Evolutionary conservation across 306 rosid genomes (phyloP), one percentile per base, ranked within the genome.

Genomic region (Cercis canadensis): DNA sequence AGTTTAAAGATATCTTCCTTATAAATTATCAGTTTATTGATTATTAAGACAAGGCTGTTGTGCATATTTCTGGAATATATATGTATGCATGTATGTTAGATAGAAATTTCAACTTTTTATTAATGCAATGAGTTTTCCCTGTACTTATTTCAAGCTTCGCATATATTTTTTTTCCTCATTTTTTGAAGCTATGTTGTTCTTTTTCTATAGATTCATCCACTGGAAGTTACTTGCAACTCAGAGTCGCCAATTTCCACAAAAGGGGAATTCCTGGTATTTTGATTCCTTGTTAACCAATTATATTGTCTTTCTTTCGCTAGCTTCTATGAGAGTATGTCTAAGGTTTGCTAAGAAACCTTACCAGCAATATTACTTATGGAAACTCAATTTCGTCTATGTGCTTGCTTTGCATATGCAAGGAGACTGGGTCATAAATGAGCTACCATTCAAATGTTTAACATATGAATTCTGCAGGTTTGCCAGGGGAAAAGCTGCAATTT

Each of bases 211-310:
- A 81, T 58, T 77, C 90, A 65, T 70, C 50, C 51, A 57, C 60
- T 17, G 82, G 78, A 81, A 79, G 67, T 65, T 68, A 66, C 78
- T 67, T 84, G 63, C 83, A 69, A 57, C 81, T 83, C 31, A 76
- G 75, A 72, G 66, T 76, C 3, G 16, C 70, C 57, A 70, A 77
- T 64, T 69, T 78, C 61, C 69, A 24, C 15, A 44, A 14, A 33
- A 70, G 76, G 75, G 57, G 70, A 58, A 56, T 60, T 47, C 67
- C 36, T 49, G 85, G 90, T 86, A 82, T 24, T 51, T 15, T 64
- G 31, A 51, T 61, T 73, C 53, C 17, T 36, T 58, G n/a, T 43
- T 47, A 70, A 37, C 33, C 58, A 68, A 63, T 32, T 31, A 51
- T 44, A 4, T 49, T 58, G 51, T 53, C 29, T n/a, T 45, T 70